Base-by-base conservation (phyloP, 257 asterid species). In the Verbascum thapsus region DNA sequence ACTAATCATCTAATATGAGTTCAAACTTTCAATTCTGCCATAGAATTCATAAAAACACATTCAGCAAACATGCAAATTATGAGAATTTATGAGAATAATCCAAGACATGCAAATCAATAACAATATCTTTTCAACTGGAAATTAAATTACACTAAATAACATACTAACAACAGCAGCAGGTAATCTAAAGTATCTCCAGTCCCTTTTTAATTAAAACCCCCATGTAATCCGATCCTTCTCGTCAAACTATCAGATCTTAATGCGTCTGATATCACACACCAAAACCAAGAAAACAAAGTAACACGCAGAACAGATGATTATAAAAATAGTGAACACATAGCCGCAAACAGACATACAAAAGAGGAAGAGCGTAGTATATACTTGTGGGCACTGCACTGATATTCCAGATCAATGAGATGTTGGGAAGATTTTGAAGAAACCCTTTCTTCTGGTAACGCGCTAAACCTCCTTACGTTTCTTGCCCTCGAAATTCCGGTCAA, bases 331-430 rank as follows among this genome's bases (percentile, higher is more conserved):
- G n/a, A 17, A 17, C 11, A 61, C 57, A 16, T 51, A n/a, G 17
- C 3, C 61, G n/a, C n/a, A n/a, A 42, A 18, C 18, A 55, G n/a
- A n/a, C n/a, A n/a, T n/a, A n/a, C 32, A 50, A 8, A 19, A 38
- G 53, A 67, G 34, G 53, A 63, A 17, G 58, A 18, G 11, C 7
- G 19, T 0, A 9, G 18, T 26, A 26, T 17, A 66, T 83, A 88
- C 98, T 91, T 91, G 83, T 91, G 98, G 68, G 95, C 95, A 74
- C 95, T 84, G 83, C 84, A 76, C 41, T 84, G 64, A 42, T 60
- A 73, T 66, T 88, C 98, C 85, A 84, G 71, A 69, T 86, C 59
- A 74, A 91, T 91, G 73, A 91, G 86, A 50, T 69, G 81, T 15
- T 86, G 83, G 53, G 98, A 84, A 64, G 89, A 50, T 55, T 56